phyloP scores from a whole-genome alignment of 305 asterid species.

The Nicotiana rustica region DNA sequence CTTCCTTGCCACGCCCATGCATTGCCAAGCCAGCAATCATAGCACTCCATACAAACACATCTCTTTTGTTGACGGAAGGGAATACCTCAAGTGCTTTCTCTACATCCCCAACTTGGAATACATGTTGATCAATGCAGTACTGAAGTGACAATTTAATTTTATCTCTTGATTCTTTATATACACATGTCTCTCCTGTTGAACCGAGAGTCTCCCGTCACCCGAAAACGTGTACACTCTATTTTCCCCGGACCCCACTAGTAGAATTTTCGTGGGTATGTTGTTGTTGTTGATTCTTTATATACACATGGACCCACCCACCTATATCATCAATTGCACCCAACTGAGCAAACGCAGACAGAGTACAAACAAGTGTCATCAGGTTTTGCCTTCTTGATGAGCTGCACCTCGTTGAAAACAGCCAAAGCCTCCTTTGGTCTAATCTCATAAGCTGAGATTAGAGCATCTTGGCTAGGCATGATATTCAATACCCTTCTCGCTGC shows the following conservation, averaged over 20 bases:
- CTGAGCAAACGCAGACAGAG: constrained; percentile 80
- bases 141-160: constrained; percentile 59
- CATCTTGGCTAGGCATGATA: constrained; percentile 34
- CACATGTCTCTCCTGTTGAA: no score
- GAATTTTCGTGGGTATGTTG: no score
- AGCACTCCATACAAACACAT: constrained; percentile 75
- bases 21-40: constrained; percentile 83
- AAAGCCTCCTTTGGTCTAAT: constrained; percentile 75
- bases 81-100: constrained; percentile 72
- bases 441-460: constrained; percentile 75
- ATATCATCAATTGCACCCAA: constrained; percentile 64
- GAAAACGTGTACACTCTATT: no score
- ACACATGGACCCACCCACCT: constrained; percentile 80
- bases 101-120: constrained; percentile 76
- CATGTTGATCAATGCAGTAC: constrained; percentile 76
- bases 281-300: constrained; percentile 54
- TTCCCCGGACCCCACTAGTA: no score
- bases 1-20: constrained; percentile 75
- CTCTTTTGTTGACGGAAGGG: constrained; percentile 54
- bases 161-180: constrained; percentile 31
- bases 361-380: constrained; percentile 79
- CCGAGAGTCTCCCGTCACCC: no score
- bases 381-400: constrained; percentile 55
- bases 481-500: constrained; percentile 51
- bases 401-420: constrained; percentile 68